phyloP scores from a whole-genome alignment of 1,284 basidiomycete genomes.

The Lentinula novae-zelandiae region DNA sequence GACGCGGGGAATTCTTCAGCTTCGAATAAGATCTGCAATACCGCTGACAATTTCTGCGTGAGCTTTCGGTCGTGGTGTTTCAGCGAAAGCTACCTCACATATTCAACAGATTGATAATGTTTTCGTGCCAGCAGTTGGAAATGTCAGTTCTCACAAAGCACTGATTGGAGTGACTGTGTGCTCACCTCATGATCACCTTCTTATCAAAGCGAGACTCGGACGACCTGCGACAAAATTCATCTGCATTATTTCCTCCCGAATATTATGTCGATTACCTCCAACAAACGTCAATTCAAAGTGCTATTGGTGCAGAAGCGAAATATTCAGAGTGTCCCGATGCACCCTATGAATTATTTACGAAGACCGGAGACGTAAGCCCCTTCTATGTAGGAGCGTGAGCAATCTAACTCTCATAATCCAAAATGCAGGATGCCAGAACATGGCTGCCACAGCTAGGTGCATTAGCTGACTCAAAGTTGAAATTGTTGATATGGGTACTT shows the following conservation, averaged over 20 bases:
- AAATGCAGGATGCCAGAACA: conserved; percentile 46
- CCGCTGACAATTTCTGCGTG: conserved; percentile 57
- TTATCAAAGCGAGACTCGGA: conserved; percentile 36
- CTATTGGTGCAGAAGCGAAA: conserved; percentile 48
- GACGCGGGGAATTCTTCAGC: conserved; percentile 41
- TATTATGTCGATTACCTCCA: conserved; percentile 48
- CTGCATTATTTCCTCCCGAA: conserved; percentile 52
- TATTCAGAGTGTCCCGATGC: conserved; percentile 47
- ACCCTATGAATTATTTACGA: conserved; percentile 35
- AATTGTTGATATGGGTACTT: conserved; percentile 58
- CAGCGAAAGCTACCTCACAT: neutral
- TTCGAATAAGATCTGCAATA: conserved; percentile 45
- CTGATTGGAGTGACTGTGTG: neutral
- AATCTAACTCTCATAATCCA: neutral
- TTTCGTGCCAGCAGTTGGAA: conserved; percentile 44
- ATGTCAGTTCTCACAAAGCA: conserved; percentile 17
- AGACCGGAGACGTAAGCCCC: conserved; percentile 35
- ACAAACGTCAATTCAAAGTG: conserved; percentile 28
- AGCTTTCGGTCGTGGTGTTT: conserved; percentile 17
- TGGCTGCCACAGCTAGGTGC: conserved; percentile 48
- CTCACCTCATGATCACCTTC: neutral
- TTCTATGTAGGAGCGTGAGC: neutral
- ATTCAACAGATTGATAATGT: conserved; percentile 40
- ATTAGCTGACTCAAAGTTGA: conserved; percentile 50
- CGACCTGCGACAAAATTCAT: conserved; percentile 55